Percentiles rank a stretch among this genome's conserved stretches.
These are phyloP conservation scores for Ogataea degrootiae DNA, from an alignment of 805 yeast genomes.

Conservation along the genomic window DNA sequence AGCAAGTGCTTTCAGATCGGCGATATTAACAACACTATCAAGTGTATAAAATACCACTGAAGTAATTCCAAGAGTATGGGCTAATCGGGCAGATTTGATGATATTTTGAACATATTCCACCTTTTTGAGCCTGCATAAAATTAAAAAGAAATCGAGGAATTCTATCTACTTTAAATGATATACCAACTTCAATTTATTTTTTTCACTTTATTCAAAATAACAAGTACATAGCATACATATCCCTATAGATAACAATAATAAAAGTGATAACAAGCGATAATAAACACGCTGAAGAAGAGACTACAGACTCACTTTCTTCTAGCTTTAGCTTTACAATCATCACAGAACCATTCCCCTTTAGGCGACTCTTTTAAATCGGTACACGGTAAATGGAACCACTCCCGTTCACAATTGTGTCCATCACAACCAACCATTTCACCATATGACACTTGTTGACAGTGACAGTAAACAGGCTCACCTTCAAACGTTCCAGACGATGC, in stretches of 20 bases:
- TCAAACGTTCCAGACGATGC: constrained; percentile 35
- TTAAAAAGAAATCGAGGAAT: too few relatives aligned
- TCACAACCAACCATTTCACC: constrained; percentile 99
- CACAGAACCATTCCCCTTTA: constrained; percentile 79
- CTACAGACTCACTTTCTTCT: constrained; percentile 2
- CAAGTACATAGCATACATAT: constrained; percentile 12
- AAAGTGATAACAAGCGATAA: too few relatives aligned
- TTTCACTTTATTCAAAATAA: too few relatives aligned
- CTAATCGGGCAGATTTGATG: constrained; percentile 72
- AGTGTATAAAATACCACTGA: constrained; percentile 49
- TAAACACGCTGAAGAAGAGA: too few relatives aligned
- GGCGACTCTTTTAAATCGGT: constrained; percentile 84
- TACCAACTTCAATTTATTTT: too few relatives aligned
- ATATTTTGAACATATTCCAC: constrained; percentile 43
- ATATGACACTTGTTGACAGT: constrained; percentile 93
- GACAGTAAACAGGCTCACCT: constrained; percentile 93
- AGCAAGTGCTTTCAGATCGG: constrained; percentile 43
- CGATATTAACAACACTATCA: constrained; percentile 12
- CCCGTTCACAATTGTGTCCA: constrained; percentile 85
- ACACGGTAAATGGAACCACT: constrained; percentile 96
- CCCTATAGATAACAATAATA: not conserved
- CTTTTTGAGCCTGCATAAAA: constrained; percentile 34
- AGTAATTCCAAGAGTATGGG: constrained; percentile 80
- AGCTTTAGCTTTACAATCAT: constrained; percentile 45
- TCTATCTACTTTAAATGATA: too few relatives aligned